Percentiles rank a stretch among this genome's conserved stretches.
Evolutionary conservation across 257 asterid genomes (phyloP).

Genomic region (Sherardia arvensis): DNA sequence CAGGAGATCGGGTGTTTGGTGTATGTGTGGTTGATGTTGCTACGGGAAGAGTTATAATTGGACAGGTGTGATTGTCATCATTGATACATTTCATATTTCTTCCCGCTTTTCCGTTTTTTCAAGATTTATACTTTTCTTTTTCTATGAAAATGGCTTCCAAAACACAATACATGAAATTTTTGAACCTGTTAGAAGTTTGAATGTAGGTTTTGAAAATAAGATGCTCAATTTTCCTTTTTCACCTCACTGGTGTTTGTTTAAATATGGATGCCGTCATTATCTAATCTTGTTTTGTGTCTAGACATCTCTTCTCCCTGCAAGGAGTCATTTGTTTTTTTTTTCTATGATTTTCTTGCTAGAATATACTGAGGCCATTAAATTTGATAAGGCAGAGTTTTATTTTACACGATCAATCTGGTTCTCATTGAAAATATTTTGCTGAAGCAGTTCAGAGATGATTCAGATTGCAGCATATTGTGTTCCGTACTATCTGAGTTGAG

Average conservation of each 20-base stretch:
- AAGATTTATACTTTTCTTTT: neutral
- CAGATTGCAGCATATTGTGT: constrained; percentile 80
- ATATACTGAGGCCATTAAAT: constrained; percentile 1
- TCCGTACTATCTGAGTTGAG: constrained; percentile 83
- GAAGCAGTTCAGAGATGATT: constrained; percentile 82
- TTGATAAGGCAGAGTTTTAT: neutral
- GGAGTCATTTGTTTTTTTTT: neutral
- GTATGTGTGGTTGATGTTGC: constrained; percentile 78
- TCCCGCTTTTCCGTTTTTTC: neutral
- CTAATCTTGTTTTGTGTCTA: neutral
- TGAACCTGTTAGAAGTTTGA: neutral
- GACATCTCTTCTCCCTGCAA: too few species aligned
- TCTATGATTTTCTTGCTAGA: neutral
- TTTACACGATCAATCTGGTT: too few species aligned
- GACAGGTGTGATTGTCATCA: constrained; percentile 58
- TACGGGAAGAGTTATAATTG: constrained; percentile 74
- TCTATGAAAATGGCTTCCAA: neutral
- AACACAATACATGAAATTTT: neutral
- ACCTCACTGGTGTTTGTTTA: neutral
- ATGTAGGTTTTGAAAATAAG: neutral
- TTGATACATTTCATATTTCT: constrained; percentile 6
- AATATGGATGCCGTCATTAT: neutral
- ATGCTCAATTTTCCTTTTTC: neutral
- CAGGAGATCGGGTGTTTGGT: constrained; percentile 49
- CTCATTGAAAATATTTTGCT: constrained; percentile 5